Base-by-base conservation (phyloP, 768 basidiomycete genomes). In the Tephrocybe sp. region DNA sequence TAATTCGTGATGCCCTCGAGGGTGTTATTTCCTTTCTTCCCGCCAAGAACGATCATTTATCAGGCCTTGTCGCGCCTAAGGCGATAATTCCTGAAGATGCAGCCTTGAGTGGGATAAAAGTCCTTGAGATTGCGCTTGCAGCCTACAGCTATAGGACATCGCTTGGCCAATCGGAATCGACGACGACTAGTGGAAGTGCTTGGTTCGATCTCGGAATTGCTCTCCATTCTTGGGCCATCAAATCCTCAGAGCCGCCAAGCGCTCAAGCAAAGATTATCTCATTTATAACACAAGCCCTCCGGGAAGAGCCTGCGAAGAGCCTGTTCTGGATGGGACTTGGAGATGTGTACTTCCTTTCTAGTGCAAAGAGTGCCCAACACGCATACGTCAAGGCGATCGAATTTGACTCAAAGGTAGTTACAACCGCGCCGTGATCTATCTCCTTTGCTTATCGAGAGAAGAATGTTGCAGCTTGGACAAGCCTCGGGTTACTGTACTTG, bases 351-450 rank as follows among this genome's bases (percentile, higher is more conserved):
- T 89, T 92, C 59, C 59, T 76, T 7, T 72, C 70, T 12, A 83
- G 88, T 35, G 78, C 87, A 0, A 87, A 83, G 57, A 73, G 82
- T 1, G 86, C 92, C 2, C 96, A 99, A 66, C 93, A 98, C 69
- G 89, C 92, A 4, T 97, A 92, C 59, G 84, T 98, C 62, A 87
- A 82, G 50, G 87, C 94, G 4, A 67, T 98, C 38, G 95, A 98
- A 58, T 72, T 90, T 31, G 86, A 98, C 62, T 67, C 80, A 0
- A 96, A 96, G 76, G 92, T 89, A 53, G 34, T n/a, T 21, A n/a
- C n/a, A n/a, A n/a, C n/a, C n/a, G n/a, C n/a, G n/a, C n/a, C n/a
- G 37, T 37, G 27, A 52, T n/a, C 46, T 12, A 24, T 42, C 49
- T 27, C 36, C 34, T 19, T 52, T 24, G 43, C 4, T n/a, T 16